Percentiles rank a stretch among this genome's conserved stretches.
These are phyloP conservation scores for Akanthomyces lecanii DNA, from an alignment of 2,329 filamentous ascomycete genomes.

Conservation along the genomic window DNA sequence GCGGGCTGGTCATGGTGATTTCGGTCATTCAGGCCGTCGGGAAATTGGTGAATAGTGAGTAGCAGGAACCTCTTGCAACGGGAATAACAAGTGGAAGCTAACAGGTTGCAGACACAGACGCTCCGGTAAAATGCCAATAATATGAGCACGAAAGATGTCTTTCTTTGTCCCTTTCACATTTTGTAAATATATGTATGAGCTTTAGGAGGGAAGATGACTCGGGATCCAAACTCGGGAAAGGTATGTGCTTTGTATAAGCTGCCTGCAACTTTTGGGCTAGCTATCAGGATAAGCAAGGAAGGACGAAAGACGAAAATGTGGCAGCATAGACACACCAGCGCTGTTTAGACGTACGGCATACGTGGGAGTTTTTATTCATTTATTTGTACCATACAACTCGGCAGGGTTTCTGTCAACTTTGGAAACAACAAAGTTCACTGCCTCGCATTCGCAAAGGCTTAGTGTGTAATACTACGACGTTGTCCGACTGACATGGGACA, in stretches of 20 bases:
- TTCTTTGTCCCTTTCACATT: background rate
- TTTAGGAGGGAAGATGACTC: background rate
- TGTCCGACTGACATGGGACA: too few species aligned
- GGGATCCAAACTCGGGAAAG: background rate
- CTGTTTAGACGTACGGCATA: background rate
- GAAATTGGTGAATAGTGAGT: slow-evolving; percentile 58
- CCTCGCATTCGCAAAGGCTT: too few species aligned
- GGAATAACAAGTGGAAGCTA: background rate
- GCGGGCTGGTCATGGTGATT: slow-evolving; percentile 73
- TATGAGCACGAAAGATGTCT: background rate
- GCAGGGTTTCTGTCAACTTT: background rate
- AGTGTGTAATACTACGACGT: too few species aligned
- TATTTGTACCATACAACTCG: background rate
- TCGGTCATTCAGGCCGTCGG: slow-evolving; percentile 67
- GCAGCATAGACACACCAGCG: background rate
- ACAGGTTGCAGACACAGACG: slow-evolving; percentile 18
- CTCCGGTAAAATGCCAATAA: slow-evolving; percentile 13
- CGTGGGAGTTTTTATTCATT: background rate
- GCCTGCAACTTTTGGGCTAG: background rate
- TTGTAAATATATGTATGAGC: background rate
- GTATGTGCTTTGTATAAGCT: background rate
- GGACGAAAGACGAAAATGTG: background rate
- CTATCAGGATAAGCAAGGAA: background rate
- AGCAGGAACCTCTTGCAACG: too few species aligned
- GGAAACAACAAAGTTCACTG: too few species aligned